Conservation (phyloP, 2,329 filamentous ascomycete species). For the Diplodia corticola region DNA sequence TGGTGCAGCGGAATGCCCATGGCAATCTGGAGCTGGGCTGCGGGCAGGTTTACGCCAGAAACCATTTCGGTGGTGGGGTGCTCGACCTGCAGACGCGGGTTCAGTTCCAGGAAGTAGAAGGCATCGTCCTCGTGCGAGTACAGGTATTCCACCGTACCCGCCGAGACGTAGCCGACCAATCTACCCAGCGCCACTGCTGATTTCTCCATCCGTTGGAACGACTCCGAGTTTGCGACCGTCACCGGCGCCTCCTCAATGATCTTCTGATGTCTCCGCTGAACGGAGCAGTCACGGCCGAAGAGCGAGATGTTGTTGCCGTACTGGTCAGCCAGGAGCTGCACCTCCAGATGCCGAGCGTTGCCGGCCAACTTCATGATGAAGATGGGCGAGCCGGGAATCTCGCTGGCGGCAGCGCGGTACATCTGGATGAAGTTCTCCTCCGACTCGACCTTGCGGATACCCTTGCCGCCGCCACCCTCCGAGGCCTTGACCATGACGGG, state of each 20-base stretch:
- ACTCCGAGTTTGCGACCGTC: slow-evolving; percentile 85
- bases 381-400: slow-evolving; percentile 97
- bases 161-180: slow-evolving; percentile 96
- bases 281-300: slow-evolving; percentile 97
- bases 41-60: slow-evolving; percentile 92
- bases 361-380: slow-evolving; percentile 99
- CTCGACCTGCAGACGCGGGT: slow-evolving; percentile 98
- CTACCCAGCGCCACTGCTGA: slow-evolving; percentile 91
- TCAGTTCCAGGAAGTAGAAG: slow-evolving; percentile 98
- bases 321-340: slow-evolving; percentile 95
- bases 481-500: slow-evolving; percentile 99
- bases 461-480: slow-evolving; percentile 97
- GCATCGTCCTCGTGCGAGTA: slow-evolving; percentile 98
- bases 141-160: slow-evolving; percentile 97
- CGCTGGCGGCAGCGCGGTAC: slow-evolving; percentile 94
- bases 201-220: slow-evolving; percentile 95
- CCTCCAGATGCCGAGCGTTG: slow-evolving; percentile 94
- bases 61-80: slow-evolving; percentile 99
- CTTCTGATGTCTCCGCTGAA: slow-evolving; percentile 97
- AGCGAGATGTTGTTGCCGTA: slow-evolving; percentile 99
- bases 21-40: slow-evolving; percentile 95
- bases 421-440: slow-evolving; percentile 83
- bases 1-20: slow-evolving; percentile 97
- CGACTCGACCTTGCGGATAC: slow-evolving; percentile 89
- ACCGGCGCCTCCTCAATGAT: slow-evolving; percentile 99